Conservation (phyloP, 257 asterid species). For the Lavandula angustifolia region DNA sequence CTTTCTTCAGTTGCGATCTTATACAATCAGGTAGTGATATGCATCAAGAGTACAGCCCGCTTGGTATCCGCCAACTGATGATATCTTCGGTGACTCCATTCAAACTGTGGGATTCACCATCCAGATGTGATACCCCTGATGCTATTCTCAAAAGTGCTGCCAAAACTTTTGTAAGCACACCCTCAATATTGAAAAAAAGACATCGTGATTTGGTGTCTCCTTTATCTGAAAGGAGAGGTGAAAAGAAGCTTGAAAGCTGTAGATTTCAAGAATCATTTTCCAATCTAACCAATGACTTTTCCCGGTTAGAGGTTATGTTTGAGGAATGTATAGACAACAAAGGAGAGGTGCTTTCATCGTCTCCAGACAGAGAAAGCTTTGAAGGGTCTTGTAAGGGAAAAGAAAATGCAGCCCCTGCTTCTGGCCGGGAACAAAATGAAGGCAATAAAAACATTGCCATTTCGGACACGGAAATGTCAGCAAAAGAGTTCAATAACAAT, state of each 20-base stretch:
- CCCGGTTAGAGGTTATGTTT: constrained; percentile 70
- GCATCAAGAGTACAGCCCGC: constrained; percentile 93
- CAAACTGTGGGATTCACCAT: constrained; percentile 87
- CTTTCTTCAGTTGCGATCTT: constrained; percentile 87
- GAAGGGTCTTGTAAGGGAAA: constrained; percentile 48
- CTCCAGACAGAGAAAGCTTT: constrained; percentile 34
- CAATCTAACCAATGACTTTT: constrained; percentile 48
- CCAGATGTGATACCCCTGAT: constrained; percentile 66
- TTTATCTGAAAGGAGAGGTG: constrained; percentile 73
- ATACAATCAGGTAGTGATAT: constrained; percentile 66
- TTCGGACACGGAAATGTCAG: constrained; percentile 35
- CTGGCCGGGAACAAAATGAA: constrained; percentile 34
- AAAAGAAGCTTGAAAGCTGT: constrained; percentile 66
- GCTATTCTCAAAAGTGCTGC: constrained; percentile 88
- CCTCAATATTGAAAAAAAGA: constrained; percentile 91
- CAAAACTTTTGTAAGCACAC: constrained; percentile 72
- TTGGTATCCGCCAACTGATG: constrained; percentile 90
- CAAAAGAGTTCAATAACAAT: constrained; percentile 32
- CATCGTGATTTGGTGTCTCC: constrained; percentile 87
- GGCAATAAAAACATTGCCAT: constrained; percentile 28
- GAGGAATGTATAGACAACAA: constrained; percentile 50
- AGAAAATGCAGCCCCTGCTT: constrained; percentile 54
- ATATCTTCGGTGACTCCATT: constrained; percentile 74
- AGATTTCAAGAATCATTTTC: constrained; percentile 48
- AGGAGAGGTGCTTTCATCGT: constrained; percentile 32